Conservation (phyloP, 805 yeast species). For the Zygoascus flipseniorum region DNA sequence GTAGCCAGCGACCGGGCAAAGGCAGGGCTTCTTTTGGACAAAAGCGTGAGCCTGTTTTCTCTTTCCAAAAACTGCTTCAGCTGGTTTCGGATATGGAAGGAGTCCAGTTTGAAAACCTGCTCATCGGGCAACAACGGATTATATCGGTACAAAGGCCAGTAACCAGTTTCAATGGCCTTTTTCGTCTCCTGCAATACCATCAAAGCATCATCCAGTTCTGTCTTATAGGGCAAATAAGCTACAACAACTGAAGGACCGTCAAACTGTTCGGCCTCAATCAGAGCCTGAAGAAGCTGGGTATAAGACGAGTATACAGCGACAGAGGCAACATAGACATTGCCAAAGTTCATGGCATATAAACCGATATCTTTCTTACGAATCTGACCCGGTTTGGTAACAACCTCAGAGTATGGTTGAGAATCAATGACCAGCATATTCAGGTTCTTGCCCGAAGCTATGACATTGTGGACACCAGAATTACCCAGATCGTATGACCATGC, state of each 20-base stretch:
- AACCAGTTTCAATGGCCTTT: constrained; percentile 84
- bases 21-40: constrained; percentile 62
- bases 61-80: constrained; percentile 75
- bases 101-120: constrained; percentile 66
- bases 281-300: constrained; percentile 83
- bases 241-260: constrained; percentile 87
- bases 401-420: constrained; percentile 58
- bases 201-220: constrained; percentile 55
- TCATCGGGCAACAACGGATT: constrained; percentile 51
- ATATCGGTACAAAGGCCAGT: constrained; percentile 91
- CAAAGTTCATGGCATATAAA: constrained; percentile 88
- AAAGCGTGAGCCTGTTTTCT: constrained; percentile 76
- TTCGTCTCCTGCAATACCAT: constrained; percentile 79
- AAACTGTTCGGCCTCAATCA: constrained; percentile 81
- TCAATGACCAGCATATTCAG: constrained; percentile 82
- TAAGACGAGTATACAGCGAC: constrained; percentile 90
- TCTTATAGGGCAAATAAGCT: constrained; percentile 74
- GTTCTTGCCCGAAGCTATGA: constrained; percentile 64
- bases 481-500: constrained; percentile 94
- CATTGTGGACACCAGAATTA: constrained; percentile 81
- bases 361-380: constrained; percentile 84
- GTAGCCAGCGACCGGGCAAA: constrained; percentile 65
- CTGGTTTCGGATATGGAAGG: constrained; percentile 69
- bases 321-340: constrained; percentile 84
- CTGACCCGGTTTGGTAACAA: constrained; percentile 23